These are phyloP conservation scores for Excoecaria agallocha DNA, from an alignment of 345 rosid genomes.

Conservation along the genomic window DNA sequence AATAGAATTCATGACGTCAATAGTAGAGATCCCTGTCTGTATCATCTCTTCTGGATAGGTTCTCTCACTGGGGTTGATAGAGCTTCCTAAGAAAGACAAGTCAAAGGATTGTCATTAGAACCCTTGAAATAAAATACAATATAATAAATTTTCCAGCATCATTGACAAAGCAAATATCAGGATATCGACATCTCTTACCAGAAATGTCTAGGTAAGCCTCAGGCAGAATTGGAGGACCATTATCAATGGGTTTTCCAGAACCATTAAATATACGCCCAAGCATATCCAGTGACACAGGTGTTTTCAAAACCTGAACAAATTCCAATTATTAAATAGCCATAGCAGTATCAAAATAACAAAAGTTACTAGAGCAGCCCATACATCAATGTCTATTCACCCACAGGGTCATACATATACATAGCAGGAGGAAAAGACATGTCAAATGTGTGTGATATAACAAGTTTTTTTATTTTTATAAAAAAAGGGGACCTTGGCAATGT, in stretches of 20 bases:
- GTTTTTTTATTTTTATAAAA: background rate
- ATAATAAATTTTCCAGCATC: background rate
- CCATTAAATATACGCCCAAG: constrained; percentile 95
- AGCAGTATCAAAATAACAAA: background rate
- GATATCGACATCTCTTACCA: constrained; percentile 38
- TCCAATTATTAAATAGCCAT: background rate
- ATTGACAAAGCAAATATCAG: constrained; percentile 14
- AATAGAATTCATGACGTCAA: constrained; percentile 96
- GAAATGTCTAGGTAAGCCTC: constrained; percentile 94
- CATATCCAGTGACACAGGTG: constrained; percentile 95
- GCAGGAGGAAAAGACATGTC: background rate
- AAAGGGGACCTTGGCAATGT: background rate
- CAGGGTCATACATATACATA: background rate
- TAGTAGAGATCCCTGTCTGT: constrained; percentile 96
- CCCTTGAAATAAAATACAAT: background rate
- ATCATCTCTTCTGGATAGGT: constrained; percentile 99
- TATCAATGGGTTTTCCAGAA: constrained; percentile 95
- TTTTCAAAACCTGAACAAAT: constrained; percentile 68
- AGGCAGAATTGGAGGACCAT: constrained; percentile 90
- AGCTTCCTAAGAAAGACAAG: constrained; percentile 58
- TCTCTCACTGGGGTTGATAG: constrained; percentile 98
- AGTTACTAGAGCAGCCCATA: background rate
- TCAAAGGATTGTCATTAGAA: background rate
- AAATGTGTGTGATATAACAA: background rate
- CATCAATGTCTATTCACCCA: background rate